Percentiles rank a stretch among this genome's conserved stretches.
These are phyloP conservation scores for Ustilago loliicola DNA, from an alignment of 1,284 basidiomycete species.

Conservation along the genomic window DNA sequence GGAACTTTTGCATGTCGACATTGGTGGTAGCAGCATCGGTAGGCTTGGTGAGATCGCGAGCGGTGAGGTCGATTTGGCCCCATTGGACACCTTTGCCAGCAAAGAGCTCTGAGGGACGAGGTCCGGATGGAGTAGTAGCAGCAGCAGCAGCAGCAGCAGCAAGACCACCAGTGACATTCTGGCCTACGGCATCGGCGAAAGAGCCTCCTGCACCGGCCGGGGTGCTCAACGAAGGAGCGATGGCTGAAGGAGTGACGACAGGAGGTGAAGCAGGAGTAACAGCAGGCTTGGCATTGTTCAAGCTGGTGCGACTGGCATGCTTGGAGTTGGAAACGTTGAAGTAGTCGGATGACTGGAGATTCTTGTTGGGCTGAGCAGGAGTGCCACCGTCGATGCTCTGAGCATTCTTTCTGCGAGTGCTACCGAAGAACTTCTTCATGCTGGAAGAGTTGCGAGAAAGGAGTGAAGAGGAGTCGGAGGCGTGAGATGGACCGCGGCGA, in stretches of 20 bases:
- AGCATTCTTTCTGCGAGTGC: conserved; percentile 44
- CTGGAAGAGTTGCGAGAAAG: conserved; percentile 42
- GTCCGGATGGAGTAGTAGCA: conserved; percentile 5
- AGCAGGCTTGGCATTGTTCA: conserved; percentile 17
- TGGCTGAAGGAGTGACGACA: conserved; percentile 27
- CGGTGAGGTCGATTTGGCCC: conserved; percentile 57
- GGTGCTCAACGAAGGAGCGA: conserved; percentile 29
- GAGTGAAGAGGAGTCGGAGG: conserved; percentile 43
- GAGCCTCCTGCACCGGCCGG: conserved; percentile 21
- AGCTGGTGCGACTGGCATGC: conserved; percentile 32
- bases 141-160: conserved; percentile 11
- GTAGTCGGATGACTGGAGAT: conserved; percentile 18
- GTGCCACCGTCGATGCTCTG: conserved; percentile 41
- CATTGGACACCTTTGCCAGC: conserved; percentile 64
- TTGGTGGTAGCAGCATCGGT: conserved; percentile 25
- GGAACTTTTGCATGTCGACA: conserved; percentile 58
- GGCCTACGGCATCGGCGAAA: conserved; percentile 27
- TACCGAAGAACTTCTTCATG: conserved; percentile 57
- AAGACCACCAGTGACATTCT: conserved; percentile 26
- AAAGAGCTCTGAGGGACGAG: conserved; percentile 60
- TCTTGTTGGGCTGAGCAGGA: conserved; percentile 10
- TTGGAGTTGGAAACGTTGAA: conserved; percentile 23
- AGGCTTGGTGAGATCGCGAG: conserved; percentile 32
- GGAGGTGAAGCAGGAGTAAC: conserved; percentile 19
- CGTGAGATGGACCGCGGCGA: conserved; percentile 26